Conservation (phyloP, 2,329 filamentous ascomycete genomes). For the Stylonectria norvegica region DNA sequence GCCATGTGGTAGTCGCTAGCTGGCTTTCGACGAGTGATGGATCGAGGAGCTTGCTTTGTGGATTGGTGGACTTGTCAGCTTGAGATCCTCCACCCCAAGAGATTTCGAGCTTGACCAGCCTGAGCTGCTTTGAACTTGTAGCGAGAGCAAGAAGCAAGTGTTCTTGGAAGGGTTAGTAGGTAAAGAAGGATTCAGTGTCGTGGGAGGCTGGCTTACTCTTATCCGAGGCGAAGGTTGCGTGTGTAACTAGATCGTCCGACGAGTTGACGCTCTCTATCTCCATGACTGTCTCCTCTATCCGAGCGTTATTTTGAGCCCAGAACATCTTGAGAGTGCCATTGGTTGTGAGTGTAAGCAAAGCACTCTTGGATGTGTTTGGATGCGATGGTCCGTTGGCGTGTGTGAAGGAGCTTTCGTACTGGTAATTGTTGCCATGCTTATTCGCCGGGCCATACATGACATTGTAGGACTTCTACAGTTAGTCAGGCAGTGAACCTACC, state of each 20-base stretch:
- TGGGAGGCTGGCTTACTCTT: constrained; percentile 56
- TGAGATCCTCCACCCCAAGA: constrained; percentile 61
- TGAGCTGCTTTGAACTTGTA: constrained; percentile 68
- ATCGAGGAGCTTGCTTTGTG: constrained; percentile 45
- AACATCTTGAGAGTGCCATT: constrained; percentile 72
- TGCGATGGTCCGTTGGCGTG: constrained; percentile 70
- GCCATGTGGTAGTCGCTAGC: constrained; percentile 56
- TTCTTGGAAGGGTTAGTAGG: constrained; percentile 34
- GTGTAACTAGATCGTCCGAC: constrained; percentile 73
- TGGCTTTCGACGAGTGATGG: constrained; percentile 54
- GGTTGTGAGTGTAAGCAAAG: constrained; percentile 72
- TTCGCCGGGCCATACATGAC: constrained; percentile 58
- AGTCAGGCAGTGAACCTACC: background rate
- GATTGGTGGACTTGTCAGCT: constrained; percentile 50
- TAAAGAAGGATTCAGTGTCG: no score
- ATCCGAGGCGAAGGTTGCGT: constrained; percentile 72
- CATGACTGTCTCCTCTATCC: constrained; percentile 68
- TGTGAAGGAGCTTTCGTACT: constrained; percentile 64
- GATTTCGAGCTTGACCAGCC: constrained; percentile 69
- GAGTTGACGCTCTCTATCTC: constrained; percentile 71
- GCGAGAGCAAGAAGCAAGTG: constrained; percentile 63
- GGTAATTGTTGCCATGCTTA: constrained; percentile 62
- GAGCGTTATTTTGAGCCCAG: constrained; percentile 70
- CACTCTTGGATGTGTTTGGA: constrained; percentile 66
- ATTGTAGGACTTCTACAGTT: constrained; percentile 35